Percentiles rank a stretch among this genome's conserved stretches.
These are phyloP conservation scores for Nicotiana sylvestris DNA, from an alignment of 257 asterid species.

Conservation along the genomic window DNA sequence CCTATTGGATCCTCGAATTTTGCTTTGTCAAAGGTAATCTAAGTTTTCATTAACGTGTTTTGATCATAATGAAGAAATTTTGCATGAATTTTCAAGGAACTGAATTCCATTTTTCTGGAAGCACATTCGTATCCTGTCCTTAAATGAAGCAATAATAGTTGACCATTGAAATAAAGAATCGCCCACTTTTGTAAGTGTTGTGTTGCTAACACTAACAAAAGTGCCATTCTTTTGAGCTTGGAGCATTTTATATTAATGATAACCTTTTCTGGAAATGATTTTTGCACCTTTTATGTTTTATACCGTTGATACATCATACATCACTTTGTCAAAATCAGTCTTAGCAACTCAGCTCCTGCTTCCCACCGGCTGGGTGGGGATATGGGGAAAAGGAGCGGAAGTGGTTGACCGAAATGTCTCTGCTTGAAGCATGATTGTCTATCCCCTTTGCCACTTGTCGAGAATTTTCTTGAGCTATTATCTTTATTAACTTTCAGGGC, in stretches of 20 bases:
- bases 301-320: background rate
- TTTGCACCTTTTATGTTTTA: background rate
- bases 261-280: background rate
- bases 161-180: background rate
- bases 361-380: background rate
- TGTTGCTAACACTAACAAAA: background rate
- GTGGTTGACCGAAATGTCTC: background rate
- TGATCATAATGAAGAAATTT: background rate
- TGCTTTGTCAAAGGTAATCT: conserved; percentile 45
- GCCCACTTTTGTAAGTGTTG: background rate
- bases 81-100: background rate
- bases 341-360: background rate
- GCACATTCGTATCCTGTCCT: background rate
- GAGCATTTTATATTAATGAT: background rate
- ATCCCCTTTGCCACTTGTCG: background rate
- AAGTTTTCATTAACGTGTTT: background rate
- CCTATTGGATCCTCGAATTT: conserved; percentile 39
- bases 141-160: background rate
- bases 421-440: background rate
- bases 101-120: background rate
- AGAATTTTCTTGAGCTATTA: background rate
- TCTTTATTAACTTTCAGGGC: conserved; percentile 28
- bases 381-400: background rate
- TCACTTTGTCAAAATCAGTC: background rate
- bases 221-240: background rate